These are phyloP conservation scores for Talaromyces trachyspermus DNA, from an alignment of 495 filamentous ascomycete genomes.

Conservation along the genomic window DNA sequence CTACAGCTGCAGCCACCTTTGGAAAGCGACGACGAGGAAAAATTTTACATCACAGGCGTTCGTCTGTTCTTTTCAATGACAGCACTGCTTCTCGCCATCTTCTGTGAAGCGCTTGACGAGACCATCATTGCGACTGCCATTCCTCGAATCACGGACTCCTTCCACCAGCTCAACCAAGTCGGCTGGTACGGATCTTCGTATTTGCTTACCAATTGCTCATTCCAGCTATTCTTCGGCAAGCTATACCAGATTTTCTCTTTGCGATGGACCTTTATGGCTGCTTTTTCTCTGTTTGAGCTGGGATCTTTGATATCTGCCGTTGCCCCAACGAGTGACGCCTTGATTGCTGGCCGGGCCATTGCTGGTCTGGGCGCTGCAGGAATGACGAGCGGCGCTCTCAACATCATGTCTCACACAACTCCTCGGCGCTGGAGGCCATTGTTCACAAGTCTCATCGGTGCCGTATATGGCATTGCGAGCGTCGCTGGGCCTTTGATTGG, in stretches of 20 bases:
- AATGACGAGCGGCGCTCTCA: slow-evolving; percentile 64
- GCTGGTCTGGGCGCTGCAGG: slow-evolving; percentile 66
- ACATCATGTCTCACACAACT: slow-evolving; percentile 65
- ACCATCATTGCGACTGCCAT: too few relatives aligned
- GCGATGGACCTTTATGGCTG: slow-evolving; percentile 49
- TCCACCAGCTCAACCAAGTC: too few relatives aligned
- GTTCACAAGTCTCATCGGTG: slow-evolving; percentile 24
- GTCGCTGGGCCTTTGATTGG: slow-evolving; percentile 30
- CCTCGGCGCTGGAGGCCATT: slow-evolving; percentile 38
- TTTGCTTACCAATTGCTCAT: too few relatives aligned
- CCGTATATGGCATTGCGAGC: slow-evolving; percentile 31
- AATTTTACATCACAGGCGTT: too few relatives aligned
- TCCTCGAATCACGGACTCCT: too few relatives aligned
- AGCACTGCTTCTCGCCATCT: too few relatives aligned
- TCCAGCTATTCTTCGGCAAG: slow-evolving; percentile 59
- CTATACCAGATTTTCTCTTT: slow-evolving; percentile 67
- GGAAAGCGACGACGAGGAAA: too few relatives aligned
- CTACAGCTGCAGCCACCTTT: too few relatives aligned
- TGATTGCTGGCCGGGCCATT: slow-evolving; percentile 69
- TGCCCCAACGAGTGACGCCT: slow-evolving; percentile 52
- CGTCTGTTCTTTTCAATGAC: too few relatives aligned
- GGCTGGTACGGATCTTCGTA: too few relatives aligned
- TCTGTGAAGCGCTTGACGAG: too few relatives aligned
- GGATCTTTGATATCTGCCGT: slow-evolving; percentile 62
- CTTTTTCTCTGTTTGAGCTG: slow-evolving; percentile 61